Evolutionary conservation across 164 flowering plant genomes (phyloP).

Genomic region (Vitis labrusca): DNA sequence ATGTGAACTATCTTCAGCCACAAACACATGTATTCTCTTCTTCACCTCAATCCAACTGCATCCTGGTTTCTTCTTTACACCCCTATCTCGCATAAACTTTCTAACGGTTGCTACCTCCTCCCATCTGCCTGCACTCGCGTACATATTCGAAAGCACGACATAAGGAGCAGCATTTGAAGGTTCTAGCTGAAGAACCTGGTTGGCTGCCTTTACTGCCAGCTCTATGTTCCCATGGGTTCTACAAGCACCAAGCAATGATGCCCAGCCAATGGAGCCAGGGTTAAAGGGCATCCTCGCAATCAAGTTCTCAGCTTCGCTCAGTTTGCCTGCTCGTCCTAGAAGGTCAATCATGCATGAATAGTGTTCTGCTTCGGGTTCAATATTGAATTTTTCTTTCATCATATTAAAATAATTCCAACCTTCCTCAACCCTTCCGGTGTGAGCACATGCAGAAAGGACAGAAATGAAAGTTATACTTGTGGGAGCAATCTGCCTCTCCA

Average conservation of each 20-base stretch:
- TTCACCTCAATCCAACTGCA: slow-evolving; percentile 84
- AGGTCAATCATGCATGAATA: slow-evolving; percentile 90
- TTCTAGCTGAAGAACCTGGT: slow-evolving; percentile 49
- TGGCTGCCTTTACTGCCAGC: slow-evolving; percentile 68
- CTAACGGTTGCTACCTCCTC: slow-evolving; percentile 46
- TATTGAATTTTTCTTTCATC: slow-evolving; percentile 55
- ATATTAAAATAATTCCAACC: slow-evolving; percentile 44
- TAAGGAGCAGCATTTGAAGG: slow-evolving; percentile 70
- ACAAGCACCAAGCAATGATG: slow-evolving; percentile 73
- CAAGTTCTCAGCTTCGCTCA: slow-evolving; percentile 63
- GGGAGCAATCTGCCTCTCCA: slow-evolving; percentile 41
- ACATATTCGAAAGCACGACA: slow-evolving; percentile 68
- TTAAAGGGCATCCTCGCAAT: slow-evolving; percentile 62
- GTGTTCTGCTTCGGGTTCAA: slow-evolving; percentile 64
- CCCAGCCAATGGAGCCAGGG: slow-evolving; percentile 63
- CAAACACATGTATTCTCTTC: slow-evolving; percentile 59
- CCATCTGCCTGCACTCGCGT: slow-evolving; percentile 58
- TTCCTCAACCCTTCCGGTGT: slow-evolving; percentile 59
- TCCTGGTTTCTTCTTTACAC: slow-evolving; percentile 77
- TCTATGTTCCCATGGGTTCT: slow-evolving; percentile 66
- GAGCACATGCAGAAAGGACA: slow-evolving; percentile 66
- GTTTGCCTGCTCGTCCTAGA: slow-evolving; percentile 74
- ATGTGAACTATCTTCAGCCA: slow-evolving; percentile 74
- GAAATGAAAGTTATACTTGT: slow-evolving; percentile 72
- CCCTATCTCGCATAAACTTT: slow-evolving; percentile 58